phyloP scores from a whole-genome alignment of 2,329 filamentous ascomycete species.

The Lasiodiplodia sp. region DNA sequence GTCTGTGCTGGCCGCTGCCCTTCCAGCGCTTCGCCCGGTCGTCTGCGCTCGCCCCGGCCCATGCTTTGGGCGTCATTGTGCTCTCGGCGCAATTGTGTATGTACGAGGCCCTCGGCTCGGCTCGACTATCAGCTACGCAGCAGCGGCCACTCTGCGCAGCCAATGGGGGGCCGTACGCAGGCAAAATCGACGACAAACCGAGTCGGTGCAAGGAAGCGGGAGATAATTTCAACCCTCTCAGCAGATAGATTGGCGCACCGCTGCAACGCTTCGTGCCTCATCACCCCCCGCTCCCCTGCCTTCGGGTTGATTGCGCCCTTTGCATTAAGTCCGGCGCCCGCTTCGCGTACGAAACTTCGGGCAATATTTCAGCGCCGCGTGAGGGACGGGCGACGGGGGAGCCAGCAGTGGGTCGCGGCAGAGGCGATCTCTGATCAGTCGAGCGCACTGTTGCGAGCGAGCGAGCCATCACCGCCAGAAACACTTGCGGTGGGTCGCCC shows the following conservation, averaged over 20 bases:
- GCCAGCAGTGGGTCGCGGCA: conserved; percentile 18
- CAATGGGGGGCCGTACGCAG: conserved; percentile 16
- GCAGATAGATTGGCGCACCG: conserved; percentile 22
- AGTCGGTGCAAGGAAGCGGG: conserved; percentile 10
- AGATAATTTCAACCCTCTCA: conserved; percentile 11
- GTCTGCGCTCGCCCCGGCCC: neutral
- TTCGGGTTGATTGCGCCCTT: conserved; percentile 18
- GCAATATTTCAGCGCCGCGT: conserved; percentile 21
- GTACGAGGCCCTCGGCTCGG: conserved; percentile 27
- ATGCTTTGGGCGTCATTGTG: conserved; percentile 18
- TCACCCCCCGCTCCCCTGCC: conserved; percentile 1
- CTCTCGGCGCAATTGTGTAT: conserved; percentile 14
- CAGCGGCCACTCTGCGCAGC: neutral
- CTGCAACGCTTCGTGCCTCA: conserved; percentile 24
- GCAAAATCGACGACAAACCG: conserved; percentile 24
- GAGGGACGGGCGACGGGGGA: conserved; percentile 8
- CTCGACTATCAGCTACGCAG: conserved; percentile 26
- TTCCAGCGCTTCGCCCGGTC: conserved; percentile 7
- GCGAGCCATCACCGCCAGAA: conserved; percentile 3
- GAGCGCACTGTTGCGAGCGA: neutral
- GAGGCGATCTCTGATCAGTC: conserved; percentile 23
- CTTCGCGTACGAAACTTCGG: conserved; percentile 14
- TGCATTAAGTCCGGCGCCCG: conserved; percentile 20
- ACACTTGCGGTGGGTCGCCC: conserved; percentile 11
- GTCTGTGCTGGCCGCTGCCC: conserved; percentile 21